Evolutionary conservation across 169 alveolate genomes (phyloP).

Genomic region (Plasmodium gonderi): DNA sequence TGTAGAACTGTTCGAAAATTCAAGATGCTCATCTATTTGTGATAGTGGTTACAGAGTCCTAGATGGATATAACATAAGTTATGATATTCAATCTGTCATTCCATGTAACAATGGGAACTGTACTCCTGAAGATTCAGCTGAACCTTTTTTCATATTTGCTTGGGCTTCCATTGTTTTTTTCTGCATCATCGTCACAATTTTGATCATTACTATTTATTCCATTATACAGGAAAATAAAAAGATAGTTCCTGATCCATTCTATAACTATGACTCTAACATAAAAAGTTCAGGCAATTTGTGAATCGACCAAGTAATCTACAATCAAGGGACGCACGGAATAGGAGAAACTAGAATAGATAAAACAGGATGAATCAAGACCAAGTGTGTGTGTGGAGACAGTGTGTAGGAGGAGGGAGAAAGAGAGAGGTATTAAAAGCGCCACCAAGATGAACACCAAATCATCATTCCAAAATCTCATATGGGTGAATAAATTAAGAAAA

Average conservation of each 20-base stretch:
- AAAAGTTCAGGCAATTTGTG: not conserved
- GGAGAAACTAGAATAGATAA: not conserved
- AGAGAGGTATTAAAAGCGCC: no score
- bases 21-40: slow-evolving; percentile 50
- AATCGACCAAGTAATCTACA: not conserved
- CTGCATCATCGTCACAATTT: slow-evolving; percentile 24
- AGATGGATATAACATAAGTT: slow-evolving; percentile 9
- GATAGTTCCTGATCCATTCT: slow-evolving; percentile 18
- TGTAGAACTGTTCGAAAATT: slow-evolving; percentile 15
- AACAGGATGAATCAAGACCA: no score
- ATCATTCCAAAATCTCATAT: no score
- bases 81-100: slow-evolving; percentile 13
- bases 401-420: no score
- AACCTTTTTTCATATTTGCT: slow-evolving; percentile 44
- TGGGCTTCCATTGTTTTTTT: slow-evolving; percentile 49
- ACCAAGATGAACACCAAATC: no score
- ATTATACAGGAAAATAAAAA: not conserved
- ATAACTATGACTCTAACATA: slow-evolving; percentile 30
- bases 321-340: not conserved
- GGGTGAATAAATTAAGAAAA: no score
- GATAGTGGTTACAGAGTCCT: slow-evolving; percentile 34
- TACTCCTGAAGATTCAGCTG: slow-evolving; percentile 22
- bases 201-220: slow-evolving; percentile 22
- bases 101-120: slow-evolving; percentile 69
- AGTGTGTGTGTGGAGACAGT: no score